Evolutionary conservation across 2,329 filamentous ascomycete genomes (phyloP), one percentile per base, ranked within the genome.

Genomic region (Colletotrichum liriopes): DNA sequence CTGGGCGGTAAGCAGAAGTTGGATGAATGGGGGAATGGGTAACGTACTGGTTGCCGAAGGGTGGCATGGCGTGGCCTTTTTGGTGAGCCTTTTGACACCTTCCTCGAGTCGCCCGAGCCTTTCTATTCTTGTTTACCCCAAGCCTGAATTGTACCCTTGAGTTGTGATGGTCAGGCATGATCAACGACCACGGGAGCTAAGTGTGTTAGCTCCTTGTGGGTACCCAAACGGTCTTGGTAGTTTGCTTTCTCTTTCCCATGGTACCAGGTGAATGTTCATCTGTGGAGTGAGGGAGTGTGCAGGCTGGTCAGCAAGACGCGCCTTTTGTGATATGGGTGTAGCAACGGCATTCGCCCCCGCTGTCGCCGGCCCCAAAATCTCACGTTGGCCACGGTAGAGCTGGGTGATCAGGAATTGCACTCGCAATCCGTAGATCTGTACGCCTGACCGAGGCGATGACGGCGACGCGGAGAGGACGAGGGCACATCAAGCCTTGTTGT

Each of bases 1-100:
- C 73, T 78, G 80, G 84, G 85, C 85, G 85, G 85, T 81, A 86
- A 87, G 77, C 69, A 72, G 54, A 65, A 60, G 47, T 54, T 64
- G 65, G 65, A 55, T 60, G 49, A 26, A 60, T 59, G 43, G 59
- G 59, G 54, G 65, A 55, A 59, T 45, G 45, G 43, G 47, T 52
- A 52, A 68, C 51, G 39, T 35, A 47, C 37, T 39, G 45, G 68
- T 51, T 37, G 62, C 59, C 78, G 76, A 75, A 67, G 76, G 41
- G 14, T 60, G 45, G 39, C 35, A 65, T 59, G 60, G 43, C 49
- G 65, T 8, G 49, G 32, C 41, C 47, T 51, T 62, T 47, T 47
- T 55, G 37, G 52, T 23, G 52, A 26, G 8, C n/a, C 14, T 58
- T 11, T 35, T 23, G 43, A 39, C 49, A 29, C 26, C 49, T 49